Conservation (phyloP, 192 early-diverging fungal species). For the Gaertneriomyces semiglobifer region DNA sequence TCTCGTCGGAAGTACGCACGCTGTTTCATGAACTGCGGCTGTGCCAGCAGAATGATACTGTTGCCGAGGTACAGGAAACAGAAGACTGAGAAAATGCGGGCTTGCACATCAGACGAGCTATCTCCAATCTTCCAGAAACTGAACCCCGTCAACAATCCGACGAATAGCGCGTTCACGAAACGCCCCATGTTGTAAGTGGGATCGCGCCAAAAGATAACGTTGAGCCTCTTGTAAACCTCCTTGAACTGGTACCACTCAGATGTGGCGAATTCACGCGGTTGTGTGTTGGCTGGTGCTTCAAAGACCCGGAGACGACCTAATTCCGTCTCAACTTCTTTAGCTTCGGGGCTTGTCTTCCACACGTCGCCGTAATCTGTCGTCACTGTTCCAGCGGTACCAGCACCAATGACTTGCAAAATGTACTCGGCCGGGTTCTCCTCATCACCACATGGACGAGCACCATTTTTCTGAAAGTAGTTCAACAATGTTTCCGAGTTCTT, state of each 20-base stretch:
- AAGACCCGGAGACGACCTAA: not conserved
- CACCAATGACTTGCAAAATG: conserved; percentile 75
- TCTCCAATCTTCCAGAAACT: conserved; percentile 61
- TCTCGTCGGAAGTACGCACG: conserved; percentile 61
- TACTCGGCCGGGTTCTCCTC: conserved; percentile 82
- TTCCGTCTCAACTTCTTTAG: conserved; percentile 4
- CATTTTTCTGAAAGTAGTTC: conserved; percentile 69
- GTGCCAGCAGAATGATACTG: conserved; percentile 58
- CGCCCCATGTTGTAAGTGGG: conserved; percentile 75
- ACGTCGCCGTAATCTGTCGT: conserved; percentile 64
- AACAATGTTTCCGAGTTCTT: conserved; percentile 61
- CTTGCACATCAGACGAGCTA: conserved; percentile 47
- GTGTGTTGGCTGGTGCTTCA: conserved; percentile 39
- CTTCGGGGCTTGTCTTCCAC: conserved; percentile 64
- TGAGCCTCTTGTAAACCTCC: conserved; percentile 62
- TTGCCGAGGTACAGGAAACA: conserved; percentile 51
- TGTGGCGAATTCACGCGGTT: conserved; percentile 21
- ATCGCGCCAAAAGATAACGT: conserved; percentile 65
- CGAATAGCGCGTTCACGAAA: conserved; percentile 44
- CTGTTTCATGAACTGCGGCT: conserved; percentile 63
- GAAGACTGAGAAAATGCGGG: conserved; percentile 57
- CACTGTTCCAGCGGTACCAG: conserved; percentile 41
- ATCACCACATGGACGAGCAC: conserved; percentile 58
- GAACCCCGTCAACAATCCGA: conserved; percentile 65
- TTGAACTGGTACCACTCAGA: conserved; percentile 49